Base-by-base conservation (phyloP, 2,329 filamentous ascomycete genomes). In the Cryphonectria nitschkei region DNA sequence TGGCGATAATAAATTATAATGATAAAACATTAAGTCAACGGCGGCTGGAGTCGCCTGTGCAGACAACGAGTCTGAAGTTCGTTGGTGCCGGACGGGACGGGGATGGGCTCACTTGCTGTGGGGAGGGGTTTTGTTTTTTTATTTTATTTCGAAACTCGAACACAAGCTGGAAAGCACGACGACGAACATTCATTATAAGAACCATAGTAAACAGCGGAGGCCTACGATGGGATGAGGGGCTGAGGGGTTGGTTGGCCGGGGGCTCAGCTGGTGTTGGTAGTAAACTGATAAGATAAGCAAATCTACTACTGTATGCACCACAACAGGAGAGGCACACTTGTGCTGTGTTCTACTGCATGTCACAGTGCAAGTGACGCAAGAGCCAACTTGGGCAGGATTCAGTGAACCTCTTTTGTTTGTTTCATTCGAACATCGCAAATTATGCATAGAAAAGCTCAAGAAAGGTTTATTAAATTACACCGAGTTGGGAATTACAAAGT, bases 241-340 rank as follows among this genome's bases (percentile, higher is more conserved):
- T 14, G 43, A 50, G 46, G 46, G 46, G 46, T 22, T 50, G 46
- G 19, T 26, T 54, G 52, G 22, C 52, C 11, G 11, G 52, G 26
- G 52, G n/a, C 6, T 9, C 1, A 16, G 26, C 46, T 19, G 19
- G 5, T 9, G 46, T 50, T 50, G 26, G 52, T 54, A 8, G 46
- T 50, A 3, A 26, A 32, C 43, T 41, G 65, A 67, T 67, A 41
- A 67, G 65, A 67, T 67, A 67, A 58, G 50, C 65, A 8, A 7
- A 9, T 43, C 46, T 39, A 52, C 41, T 52, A 50, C 26, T 26
- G 26, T 26, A 26, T 26, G 26, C 11, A 7, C n/a, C n/a, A 62
- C 62, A 11, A 46, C 32, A 19, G 22, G 3, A 50, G 8, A 50
- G 3, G 8, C 46, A 7, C 6, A 50, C 46, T n/a, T 50, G 19